Conservation (phyloP, 768 basidiomycete species). For the Lactarius trivialis region DNA sequence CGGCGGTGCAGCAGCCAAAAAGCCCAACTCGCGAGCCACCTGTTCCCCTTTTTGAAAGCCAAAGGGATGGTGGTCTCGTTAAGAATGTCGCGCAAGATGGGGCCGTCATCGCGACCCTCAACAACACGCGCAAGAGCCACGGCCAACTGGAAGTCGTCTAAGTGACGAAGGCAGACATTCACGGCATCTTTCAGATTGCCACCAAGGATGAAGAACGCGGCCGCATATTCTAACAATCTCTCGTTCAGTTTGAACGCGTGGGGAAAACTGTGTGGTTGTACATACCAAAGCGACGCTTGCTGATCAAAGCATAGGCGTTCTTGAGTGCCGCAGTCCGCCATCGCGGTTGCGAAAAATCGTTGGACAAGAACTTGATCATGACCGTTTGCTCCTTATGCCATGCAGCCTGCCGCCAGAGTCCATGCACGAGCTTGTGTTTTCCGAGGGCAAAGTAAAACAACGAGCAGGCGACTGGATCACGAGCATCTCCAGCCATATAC, state of each 20-base stretch:
- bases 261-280: slow-evolving; percentile 8
- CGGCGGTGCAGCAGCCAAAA: slow-evolving; percentile 89
- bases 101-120: slow-evolving; percentile 78
- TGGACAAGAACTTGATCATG: slow-evolving; percentile 89
- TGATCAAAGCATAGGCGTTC: slow-evolving; percentile 88
- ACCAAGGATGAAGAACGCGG: slow-evolving; percentile 94
- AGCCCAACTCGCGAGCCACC: slow-evolving; percentile 94
- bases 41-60: slow-evolving; percentile 82
- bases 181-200: slow-evolving; percentile 86
- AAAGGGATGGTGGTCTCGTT: slow-evolving; percentile 71
- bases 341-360: slow-evolving; percentile 76
- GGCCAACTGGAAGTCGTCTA: slow-evolving; percentile 88
- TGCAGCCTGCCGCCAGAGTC: slow-evolving; percentile 90
- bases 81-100: slow-evolving; percentile 64
- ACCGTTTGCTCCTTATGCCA: slow-evolving; percentile 86
- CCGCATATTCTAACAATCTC: slow-evolving; percentile 75
- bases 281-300: slow-evolving; percentile 89
- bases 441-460: slow-evolving; percentile 93
- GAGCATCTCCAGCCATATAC: slow-evolving; percentile 79
- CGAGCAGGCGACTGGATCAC: slow-evolving; percentile 86
- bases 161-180: slow-evolving; percentile 79
- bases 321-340: slow-evolving; percentile 94
- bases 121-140: slow-evolving; percentile 78
- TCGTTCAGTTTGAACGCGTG: background rate
- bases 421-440: slow-evolving; percentile 87